Evolutionary conservation across 352 stramenopile genomes (phyloP), one percentile per base, ranked within the genome.

Genomic region (Peronosclerospora sorghi): DNA sequence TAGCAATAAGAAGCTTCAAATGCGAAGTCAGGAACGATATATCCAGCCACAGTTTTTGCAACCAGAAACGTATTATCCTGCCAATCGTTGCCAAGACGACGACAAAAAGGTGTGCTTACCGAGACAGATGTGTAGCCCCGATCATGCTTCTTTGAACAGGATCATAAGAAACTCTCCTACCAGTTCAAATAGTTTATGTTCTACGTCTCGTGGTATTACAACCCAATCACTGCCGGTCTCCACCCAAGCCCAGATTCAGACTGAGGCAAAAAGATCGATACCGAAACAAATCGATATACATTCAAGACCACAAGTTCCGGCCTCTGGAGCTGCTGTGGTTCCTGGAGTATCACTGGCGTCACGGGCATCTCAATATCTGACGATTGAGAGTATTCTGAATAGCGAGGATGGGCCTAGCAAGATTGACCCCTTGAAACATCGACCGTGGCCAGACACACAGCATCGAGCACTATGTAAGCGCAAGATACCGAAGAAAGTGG

Each of bases 321-420:
- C 57, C 5, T 45, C 57, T 20, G 36, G 53, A 40, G 35, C 32
- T 20, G 37, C 48, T 15, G 38, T 70, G 26, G 49, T 70, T 5
- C 56, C 56, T 41, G 61, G 61, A 6, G 41, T 56, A 30, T 55
- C 61, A 2, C 37, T 70, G 23, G 46, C 41, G 17, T 36, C 41
- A 7, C 32, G 35, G 14, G 23, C 51, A 17, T 38, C 29, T 0
- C 48, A 56, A 2, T 27, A 49, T 27, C 1, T 70, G 17, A 48
- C 29, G 23, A 65, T 70, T 48, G 48, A 34, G 34, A 53, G 64
- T 48, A 42, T 70, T 37, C 49, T 70, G 13, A 64, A 66, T 37
- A 35, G 18, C 30, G 54, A 59, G 5, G 47, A 65, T 32, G 26
- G 9, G 19, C n/a, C 45, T 32, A 45, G 15, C 12, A 57, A 52